Conservation (phyloP, 805 yeast genomes). For the Tetrapisispora iriomotensis region DNA sequence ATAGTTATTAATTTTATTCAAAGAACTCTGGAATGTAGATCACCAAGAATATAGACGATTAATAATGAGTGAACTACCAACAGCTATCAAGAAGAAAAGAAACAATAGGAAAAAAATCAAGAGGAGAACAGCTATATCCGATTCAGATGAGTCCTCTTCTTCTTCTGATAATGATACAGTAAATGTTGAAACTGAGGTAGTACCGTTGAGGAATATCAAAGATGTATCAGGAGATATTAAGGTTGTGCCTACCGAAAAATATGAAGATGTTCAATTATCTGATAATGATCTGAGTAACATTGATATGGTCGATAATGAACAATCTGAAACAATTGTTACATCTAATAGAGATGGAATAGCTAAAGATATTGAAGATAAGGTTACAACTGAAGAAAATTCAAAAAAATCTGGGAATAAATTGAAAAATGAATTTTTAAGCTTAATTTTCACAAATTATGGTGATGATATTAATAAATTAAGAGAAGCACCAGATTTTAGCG, state of each 20-base stretch:
- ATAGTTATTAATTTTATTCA: too few relatives aligned
- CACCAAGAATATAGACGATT: not conserved
- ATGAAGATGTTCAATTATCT: constrained; percentile 22
- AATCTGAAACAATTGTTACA: constrained; percentile 8
- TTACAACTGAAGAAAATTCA: not conserved
- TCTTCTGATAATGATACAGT: constrained; percentile 24
- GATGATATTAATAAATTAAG: constrained; percentile 53
- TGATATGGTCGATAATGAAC: constrained; percentile 6
- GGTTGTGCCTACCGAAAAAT: not conserved
- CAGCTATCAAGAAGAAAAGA: constrained; percentile 22
- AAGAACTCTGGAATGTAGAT: too few relatives aligned
- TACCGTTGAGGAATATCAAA: constrained; percentile 1
- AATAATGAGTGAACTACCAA: constrained; percentile 6
- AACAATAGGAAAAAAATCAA: constrained; percentile 50
- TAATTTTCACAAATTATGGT: constrained; percentile 50
- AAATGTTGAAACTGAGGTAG: constrained; percentile 5
- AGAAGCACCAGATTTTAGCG: constrained; percentile 52
- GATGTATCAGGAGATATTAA: not conserved
- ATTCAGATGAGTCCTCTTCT: constrained; percentile 37
- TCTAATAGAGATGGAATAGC: constrained; percentile 5
- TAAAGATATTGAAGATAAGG: not conserved
- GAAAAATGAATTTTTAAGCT: constrained; percentile 41
- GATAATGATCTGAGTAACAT: constrained; percentile 27
- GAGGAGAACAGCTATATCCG: constrained; percentile 70
- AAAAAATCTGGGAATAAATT: constrained; percentile 4